Evolutionary conservation across 805 yeast genomes (phyloP), one percentile per base, ranked within the genome.

Genomic region (Citeromyces matritensis): DNA sequence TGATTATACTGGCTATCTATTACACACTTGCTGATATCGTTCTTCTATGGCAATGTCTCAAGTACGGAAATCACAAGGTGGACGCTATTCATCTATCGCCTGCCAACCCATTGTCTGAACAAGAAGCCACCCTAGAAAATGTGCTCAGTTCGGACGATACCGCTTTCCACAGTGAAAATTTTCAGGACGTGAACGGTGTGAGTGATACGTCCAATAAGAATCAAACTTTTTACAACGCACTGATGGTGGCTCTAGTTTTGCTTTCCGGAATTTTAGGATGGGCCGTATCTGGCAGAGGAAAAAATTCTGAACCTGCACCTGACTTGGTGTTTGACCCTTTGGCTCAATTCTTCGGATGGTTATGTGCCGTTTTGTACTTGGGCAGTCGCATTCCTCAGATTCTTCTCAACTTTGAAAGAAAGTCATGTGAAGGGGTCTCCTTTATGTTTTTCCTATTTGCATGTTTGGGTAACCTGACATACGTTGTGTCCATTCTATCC

Each of bases 361-460:
- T 69, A 26, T 77, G 86, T 57, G 91, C 93, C 6, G 48, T 59
- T 2, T 58, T 81, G 26, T 81, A 81, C 45, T 55, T 88, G 37
- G 94, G 95, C 3, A 86, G 97, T 11, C 64, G 98, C 43, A 55
- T 91, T 19, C 98, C 98, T 1, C 98, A 91, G 56, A 83, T 91
- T 33, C 51, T 83, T 36, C 63, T 88, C 37, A 91, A 91, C 55
- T 83, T 65, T 47, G 64, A 76, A 49, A 68, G 96, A 47, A 86
- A 85, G 55, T 79, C 94, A 2, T 85, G 95, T 49, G 97, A 91
- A 38, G 97, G 97, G 15, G 81, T 88, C 30, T 83, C 95, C 8
- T 83, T 91, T 47, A 64, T 88, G 63, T 88, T 91, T 55, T 88
- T 88, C 56, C 57, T 91, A 14, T 88, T 91, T 63, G 97, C 98